These are phyloP conservation scores for Diutina mesorugosa DNA, from an alignment of 1,139 yeast genomes.

Conservation along the genomic window DNA sequence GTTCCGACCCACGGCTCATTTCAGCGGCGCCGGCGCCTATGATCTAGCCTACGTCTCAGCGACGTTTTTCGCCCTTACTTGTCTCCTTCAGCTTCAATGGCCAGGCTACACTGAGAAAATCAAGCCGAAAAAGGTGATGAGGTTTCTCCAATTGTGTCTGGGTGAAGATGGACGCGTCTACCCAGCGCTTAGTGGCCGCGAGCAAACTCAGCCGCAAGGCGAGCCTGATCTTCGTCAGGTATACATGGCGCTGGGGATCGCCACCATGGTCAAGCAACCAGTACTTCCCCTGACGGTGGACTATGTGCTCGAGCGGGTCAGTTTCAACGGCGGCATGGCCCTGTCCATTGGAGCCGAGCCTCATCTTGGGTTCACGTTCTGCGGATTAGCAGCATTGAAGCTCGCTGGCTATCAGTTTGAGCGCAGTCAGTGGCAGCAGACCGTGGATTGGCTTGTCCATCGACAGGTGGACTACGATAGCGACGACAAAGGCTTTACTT, in stretches of 20 bases:
- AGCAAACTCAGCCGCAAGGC: constrained; percentile 29
- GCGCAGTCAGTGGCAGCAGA: constrained; percentile 17
- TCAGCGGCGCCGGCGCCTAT: constrained; percentile 11
- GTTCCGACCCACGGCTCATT: constrained; percentile 31
- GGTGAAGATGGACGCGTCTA: constrained; percentile 35
- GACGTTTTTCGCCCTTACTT: constrained; percentile 52
- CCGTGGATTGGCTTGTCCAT: constrained; percentile 47
- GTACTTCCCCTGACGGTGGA: constrained; percentile 12
- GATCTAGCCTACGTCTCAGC: constrained; percentile 57
- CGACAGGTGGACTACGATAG: constrained; percentile 41
- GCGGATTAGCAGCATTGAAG: constrained; percentile 60
- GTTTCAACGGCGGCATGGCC: constrained; percentile 56
- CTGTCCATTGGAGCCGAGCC: constrained; percentile 39
- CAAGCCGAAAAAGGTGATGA: constrained; percentile 33
- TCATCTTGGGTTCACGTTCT: constrained; percentile 81
- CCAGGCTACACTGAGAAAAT: constrained; percentile 25
- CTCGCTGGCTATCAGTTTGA: constrained; percentile 22
- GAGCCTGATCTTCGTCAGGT: constrained; percentile 65
- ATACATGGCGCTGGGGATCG: constrained; percentile 59
- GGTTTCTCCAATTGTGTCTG: constrained; percentile 43
- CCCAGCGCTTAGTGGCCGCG: constrained; percentile 13
- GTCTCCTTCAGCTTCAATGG: constrained; percentile 29
- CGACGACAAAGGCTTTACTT: constrained; percentile 11
- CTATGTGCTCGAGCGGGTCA: constrained; percentile 31
- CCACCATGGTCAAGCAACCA: constrained; percentile 33